Evolutionary conservation across 1,284 basidiomycete genomes (phyloP).

Genomic region (Porodaedalea pini): DNA sequence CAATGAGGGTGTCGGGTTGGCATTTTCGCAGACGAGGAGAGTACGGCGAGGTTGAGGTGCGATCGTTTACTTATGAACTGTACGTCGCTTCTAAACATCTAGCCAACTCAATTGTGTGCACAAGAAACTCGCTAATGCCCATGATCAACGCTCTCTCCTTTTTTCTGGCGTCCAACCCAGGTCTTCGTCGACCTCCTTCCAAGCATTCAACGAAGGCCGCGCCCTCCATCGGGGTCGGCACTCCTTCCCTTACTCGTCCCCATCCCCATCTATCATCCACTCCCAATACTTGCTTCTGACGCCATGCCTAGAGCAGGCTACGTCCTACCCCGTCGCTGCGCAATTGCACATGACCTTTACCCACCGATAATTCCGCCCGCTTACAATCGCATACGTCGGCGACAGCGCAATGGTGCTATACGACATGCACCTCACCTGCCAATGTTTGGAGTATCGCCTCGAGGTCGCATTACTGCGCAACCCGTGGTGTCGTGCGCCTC

Average conservation of each 20-base stretch:
- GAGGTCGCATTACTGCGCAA: conserved; percentile 77
- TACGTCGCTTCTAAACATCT: background rate
- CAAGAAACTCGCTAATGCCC: conserved; percentile 89
- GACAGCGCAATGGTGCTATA: conserved; percentile 96
- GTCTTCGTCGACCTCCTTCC: conserved; percentile 89
- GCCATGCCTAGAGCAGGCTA: background rate
- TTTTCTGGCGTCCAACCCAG: conserved; percentile 96
- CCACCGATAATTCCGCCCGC: conserved; percentile 51
- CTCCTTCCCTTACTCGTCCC: too few relatives aligned
- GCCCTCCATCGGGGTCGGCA: conserved; percentile 47
- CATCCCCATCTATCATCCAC: background rate
- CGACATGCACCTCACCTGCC: conserved; percentile 94
- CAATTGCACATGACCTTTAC: conserved; percentile 21
- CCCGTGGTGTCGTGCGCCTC: conserved; percentile 67
- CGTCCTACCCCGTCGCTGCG: too few relatives aligned
- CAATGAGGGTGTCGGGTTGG: conserved; percentile 84
- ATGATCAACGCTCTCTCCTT: conserved; percentile 95
- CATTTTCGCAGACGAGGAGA: conserved; percentile 93
- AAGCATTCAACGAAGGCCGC: conserved; percentile 82
- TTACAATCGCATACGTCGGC: conserved; percentile 91
- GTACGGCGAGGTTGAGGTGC: conserved; percentile 89
- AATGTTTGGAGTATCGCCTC: conserved; percentile 85
- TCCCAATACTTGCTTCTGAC: too few relatives aligned
- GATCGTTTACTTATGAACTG: conserved; percentile 23
- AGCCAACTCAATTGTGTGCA: background rate